Evolutionary conservation across 2,329 filamentous ascomycete genomes (phyloP).

Genomic region (Diaporthe caulivora): DNA sequence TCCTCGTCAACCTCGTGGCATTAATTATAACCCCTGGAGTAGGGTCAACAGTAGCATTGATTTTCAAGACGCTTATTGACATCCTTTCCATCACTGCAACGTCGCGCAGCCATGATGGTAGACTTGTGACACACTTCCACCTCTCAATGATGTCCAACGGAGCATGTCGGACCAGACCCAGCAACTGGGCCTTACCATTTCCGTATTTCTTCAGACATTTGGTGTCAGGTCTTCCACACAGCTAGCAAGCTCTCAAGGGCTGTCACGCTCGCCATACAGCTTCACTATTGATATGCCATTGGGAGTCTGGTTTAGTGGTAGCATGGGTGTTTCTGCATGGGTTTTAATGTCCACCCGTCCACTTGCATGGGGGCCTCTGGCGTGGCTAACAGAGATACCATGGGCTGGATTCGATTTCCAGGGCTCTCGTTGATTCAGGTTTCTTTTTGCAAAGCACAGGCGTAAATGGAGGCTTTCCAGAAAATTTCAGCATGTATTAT

Average conservation of each 20-base stretch:
- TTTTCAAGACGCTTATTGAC: no score
- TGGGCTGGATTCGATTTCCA: background rate
- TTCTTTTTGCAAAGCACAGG: background rate
- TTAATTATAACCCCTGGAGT: background rate
- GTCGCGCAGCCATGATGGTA: no score
- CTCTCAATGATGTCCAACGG: no score
- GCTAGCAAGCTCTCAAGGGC: background rate
- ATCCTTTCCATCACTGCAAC: no score
- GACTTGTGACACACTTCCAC: no score
- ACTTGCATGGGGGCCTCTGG: background rate
- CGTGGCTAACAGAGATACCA: background rate
- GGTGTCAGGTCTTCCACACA: background rate
- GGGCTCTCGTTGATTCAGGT: background rate
- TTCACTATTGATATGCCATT: background rate
- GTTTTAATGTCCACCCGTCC: no score
- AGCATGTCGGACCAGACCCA: no score
- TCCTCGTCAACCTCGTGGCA: background rate
- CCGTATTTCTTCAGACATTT: background rate
- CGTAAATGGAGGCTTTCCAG: no score
- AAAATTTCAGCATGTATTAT: background rate
- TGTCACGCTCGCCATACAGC: background rate
- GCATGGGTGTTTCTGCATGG: constrained; percentile 1
- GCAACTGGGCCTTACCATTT: background rate
- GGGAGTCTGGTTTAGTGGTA: constrained; percentile 6
- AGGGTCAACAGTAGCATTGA: no score